A percentile compares a stretch with the other conserved stretches of the same genome.
These are phyloP conservation scores for Jasminum sambac DNA, from an alignment of 257 asterid genomes.

Conservation along the genomic window DNA sequence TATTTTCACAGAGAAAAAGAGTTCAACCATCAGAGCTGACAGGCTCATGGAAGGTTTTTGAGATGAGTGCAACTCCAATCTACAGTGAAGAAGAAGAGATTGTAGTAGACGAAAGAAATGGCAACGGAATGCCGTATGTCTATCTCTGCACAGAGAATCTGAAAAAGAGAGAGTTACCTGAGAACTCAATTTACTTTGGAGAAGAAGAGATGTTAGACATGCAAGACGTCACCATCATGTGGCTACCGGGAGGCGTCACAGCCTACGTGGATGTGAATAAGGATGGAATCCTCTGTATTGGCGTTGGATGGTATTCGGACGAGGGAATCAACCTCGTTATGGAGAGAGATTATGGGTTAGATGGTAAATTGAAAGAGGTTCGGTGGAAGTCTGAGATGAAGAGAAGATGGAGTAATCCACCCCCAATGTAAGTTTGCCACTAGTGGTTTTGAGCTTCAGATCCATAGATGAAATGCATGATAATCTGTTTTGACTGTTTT, in stretches of 20 bases:
- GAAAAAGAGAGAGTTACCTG: conserved; percentile 83
- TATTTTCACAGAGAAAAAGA: conserved; percentile 87
- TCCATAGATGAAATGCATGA: neutral
- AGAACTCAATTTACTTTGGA: conserved; percentile 58
- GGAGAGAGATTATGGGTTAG: conserved; percentile 94
- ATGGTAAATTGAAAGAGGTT: conserved; percentile 92
- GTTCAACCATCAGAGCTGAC: conserved; percentile 82
- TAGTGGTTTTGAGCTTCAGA: neutral
- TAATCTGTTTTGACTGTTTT: neutral
- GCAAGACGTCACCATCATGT: conserved; percentile 80
- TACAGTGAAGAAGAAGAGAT: conserved; percentile 60
- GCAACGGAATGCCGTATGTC: conserved; percentile 44
- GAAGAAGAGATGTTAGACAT: conserved; percentile 90
- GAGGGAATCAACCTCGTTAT: conserved; percentile 93
- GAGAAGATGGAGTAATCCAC: conserved; percentile 93
- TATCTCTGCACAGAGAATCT: conserved; percentile 85
- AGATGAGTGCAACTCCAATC: conserved; percentile 87
- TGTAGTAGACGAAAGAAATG: conserved; percentile 36
- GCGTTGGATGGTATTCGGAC: conserved; percentile 96
- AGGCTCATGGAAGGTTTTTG: conserved; percentile 98
- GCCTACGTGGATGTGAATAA: conserved; percentile 86
- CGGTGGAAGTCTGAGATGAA: conserved; percentile 90
- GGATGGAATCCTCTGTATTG: conserved; percentile 84
- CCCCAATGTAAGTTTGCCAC: conserved; percentile 56
- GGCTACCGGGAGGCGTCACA: conserved; percentile 98